Evolutionary conservation across 1,139 yeast species (phyloP).

Genomic region (Kodamaea suecica): DNA sequence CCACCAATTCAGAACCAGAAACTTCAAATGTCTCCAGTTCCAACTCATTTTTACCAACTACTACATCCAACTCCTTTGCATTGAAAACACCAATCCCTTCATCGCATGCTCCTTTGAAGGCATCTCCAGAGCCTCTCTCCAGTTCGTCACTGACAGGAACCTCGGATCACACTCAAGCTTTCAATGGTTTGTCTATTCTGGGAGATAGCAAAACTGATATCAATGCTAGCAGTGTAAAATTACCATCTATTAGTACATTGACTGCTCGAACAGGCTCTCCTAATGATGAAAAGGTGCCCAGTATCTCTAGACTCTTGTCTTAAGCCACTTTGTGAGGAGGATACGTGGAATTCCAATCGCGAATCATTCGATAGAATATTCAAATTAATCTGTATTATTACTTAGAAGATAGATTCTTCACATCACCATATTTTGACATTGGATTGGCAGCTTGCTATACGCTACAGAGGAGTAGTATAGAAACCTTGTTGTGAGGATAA

Average conservation of each 20-base stretch:
- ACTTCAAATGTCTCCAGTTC: too few species aligned
- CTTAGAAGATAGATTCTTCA: too few species aligned
- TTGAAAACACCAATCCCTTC: too few species aligned
- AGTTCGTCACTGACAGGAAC: conserved; percentile 2
- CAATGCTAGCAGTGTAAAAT: conserved; percentile 13
- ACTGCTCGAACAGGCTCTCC: conserved; percentile 7
- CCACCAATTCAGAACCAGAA: conserved; percentile 5
- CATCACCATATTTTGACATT: too few species aligned
- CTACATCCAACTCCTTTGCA: too few species aligned
- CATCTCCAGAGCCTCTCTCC: conserved; percentile 8
- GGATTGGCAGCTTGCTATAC: too few species aligned
- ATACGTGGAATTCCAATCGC: neutral
- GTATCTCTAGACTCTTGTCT: conserved; percentile 30
- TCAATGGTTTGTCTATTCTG: conserved; percentile 14
- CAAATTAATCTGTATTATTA: too few species aligned
- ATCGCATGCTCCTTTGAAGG: conserved; percentile 13
- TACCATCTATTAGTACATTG: conserved; percentile 25
- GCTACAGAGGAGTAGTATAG: too few species aligned
- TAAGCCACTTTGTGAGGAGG: neutral
- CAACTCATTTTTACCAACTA: too few species aligned
- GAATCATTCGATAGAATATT: too few species aligned
- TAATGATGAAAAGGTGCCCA: conserved; percentile 25
- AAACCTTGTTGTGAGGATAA: too few species aligned
- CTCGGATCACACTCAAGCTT: conserved; percentile 13
- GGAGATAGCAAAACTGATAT: conserved; percentile 4